Base-by-base conservation (phyloP, 371 early-diverging fungal species). In the Mortierella sp. region DNA sequence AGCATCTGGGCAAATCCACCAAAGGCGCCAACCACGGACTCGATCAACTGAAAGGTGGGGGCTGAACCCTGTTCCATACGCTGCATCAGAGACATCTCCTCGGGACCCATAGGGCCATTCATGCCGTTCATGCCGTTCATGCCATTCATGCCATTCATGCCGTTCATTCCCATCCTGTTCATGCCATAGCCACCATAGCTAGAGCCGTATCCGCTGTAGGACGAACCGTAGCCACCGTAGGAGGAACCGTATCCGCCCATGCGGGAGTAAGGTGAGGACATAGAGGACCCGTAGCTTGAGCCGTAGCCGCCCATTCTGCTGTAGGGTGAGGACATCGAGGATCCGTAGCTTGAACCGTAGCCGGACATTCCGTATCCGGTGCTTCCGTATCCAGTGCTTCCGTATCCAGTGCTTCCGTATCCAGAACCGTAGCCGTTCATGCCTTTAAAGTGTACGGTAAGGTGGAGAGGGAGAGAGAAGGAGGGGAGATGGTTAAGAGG, bases 1-100 rank as follows among this genome's bases (percentile, higher is more conserved):
- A 99, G 91, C 99, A 99, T 98, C 76, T 97, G 97, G 12, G 98
- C 94, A 89, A 99, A 97, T 12, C 98, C 98, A 35, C 97, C 97
- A 91, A 99, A 98, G 0, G 98, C 96, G 65, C 97, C 95, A 2
- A 99, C 98, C 63, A 99, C 91, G 10, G 95, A 93, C 77, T 97
- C 96, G 68, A 99, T 94, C 43, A 96, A 87, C 83, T 96, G 95
- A 87, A 99, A 99, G 0, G 98, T 96, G 16, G 97, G 92, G 70
- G 95, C 94, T 2, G 98, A 96, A 21, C 95, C 94, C 29, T 95
- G 92, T 82, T 97, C 98, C 91, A 97, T 94, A 70, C 93, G 91
- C 71, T 94, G 95, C 58, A 95, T 93, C n/a, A 96, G 81, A 24
- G 94, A 88, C 80, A 93, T 84, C 7, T 96, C 95, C 35, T 92